Percentiles rank a stretch among this genome's conserved stretches.
phyloP scores from a whole-genome alignment of 2,329 filamentous ascomycete genomes.

The Exophiala sp. region DNA sequence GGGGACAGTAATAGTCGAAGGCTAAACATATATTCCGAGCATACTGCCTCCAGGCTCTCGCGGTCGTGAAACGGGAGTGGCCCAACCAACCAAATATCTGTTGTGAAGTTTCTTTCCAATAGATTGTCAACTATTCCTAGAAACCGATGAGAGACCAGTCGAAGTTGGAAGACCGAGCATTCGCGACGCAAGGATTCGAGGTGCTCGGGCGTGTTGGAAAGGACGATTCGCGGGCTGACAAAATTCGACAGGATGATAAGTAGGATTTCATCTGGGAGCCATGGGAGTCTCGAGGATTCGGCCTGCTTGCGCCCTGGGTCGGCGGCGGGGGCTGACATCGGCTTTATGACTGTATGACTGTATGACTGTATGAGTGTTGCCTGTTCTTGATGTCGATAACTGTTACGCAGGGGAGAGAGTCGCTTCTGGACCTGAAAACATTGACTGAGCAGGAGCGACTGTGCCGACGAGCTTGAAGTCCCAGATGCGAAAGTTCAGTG shows the following conservation, averaged over 20 bases:
- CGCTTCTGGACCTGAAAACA: no score
- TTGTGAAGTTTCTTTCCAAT: not conserved
- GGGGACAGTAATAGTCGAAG: not conserved
- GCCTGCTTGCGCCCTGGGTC: not conserved
- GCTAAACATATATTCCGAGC: not conserved
- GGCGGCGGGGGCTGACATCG: not conserved
- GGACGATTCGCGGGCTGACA: not conserved
- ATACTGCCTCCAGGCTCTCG: not conserved
- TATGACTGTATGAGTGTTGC: no score
- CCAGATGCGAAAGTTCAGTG: no score
- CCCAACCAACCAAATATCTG: constrained; percentile 1
- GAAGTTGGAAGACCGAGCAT: not conserved
- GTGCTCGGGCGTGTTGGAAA: not conserved
- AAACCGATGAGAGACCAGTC: constrained; percentile 6
- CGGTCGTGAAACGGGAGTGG: not conserved
- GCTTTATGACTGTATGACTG: not conserved
- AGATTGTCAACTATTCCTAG: not conserved
- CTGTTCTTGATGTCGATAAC: no score
- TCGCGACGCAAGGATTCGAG: not conserved
- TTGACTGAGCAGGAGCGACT: not conserved
- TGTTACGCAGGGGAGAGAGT: no score
- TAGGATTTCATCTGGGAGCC: constrained; percentile 6
- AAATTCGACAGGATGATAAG: constrained; percentile 2
- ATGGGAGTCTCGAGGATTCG: not conserved
- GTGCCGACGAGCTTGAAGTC: no score